Conservation (phyloP, 208 protist species). For the Naegleria fowleri region DNA sequence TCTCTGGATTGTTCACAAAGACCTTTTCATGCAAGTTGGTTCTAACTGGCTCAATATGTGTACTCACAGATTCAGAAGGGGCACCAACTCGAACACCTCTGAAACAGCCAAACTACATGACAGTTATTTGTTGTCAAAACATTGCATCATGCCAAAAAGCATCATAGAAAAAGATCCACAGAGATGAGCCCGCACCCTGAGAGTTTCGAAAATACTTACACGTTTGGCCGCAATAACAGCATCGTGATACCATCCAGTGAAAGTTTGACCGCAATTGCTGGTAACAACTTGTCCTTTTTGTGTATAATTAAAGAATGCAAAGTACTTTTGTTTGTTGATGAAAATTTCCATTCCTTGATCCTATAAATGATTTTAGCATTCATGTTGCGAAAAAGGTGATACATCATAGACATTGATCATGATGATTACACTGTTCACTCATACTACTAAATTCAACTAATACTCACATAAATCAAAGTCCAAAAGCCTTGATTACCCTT, state of each 20-base stretch:
- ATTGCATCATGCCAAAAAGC: too few relatives aligned
- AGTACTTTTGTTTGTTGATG: slow-evolving; percentile 1
- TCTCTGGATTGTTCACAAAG: neutral
- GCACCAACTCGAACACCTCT: neutral
- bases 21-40: neutral
- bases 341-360: slow-evolving; percentile 16
- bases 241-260: slow-evolving; percentile 25
- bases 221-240: neutral
- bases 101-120: neutral
- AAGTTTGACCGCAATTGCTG: neutral
- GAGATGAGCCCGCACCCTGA: neutral
- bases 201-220: neutral
- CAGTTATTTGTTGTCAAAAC: too few relatives aligned
- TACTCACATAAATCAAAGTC: slow-evolving; percentile 15
- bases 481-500: neutral
- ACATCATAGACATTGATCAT: neutral
- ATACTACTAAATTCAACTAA: neutral
- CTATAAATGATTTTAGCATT: neutral
- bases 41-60: neutral
- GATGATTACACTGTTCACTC: neutral
- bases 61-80: neutral
- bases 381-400: too few relatives aligned
- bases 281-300: neutral
- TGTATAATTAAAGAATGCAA: slow-evolving; percentile 25
- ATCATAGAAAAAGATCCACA: neutral